phyloP scores from a whole-genome alignment of 2,329 filamentous ascomycete genomes.

The Knufia petricola region DNA sequence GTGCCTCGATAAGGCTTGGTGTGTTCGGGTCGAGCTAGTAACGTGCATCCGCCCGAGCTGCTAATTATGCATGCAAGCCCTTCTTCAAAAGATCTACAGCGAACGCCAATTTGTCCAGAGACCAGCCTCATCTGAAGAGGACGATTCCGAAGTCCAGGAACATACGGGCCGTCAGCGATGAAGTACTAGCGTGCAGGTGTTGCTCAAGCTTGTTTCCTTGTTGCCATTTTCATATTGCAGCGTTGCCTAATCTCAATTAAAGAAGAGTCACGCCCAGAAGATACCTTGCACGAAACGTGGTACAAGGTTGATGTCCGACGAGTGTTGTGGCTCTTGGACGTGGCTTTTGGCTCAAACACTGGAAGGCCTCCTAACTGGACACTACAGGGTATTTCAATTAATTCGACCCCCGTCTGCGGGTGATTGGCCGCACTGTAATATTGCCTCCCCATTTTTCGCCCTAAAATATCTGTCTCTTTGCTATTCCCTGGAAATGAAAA shows the following conservation, averaged over 20 bases:
- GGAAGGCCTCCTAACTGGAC: background rate
- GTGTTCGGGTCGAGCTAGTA: constrained; percentile 3
- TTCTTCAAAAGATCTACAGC: background rate
- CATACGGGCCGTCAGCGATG: background rate
- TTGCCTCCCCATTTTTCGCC: background rate
- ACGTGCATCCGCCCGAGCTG: constrained; percentile 9
- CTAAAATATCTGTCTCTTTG: background rate
- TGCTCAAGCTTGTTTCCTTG: background rate
- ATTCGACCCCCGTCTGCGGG: background rate
- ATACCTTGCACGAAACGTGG: background rate
- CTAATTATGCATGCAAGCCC: background rate
- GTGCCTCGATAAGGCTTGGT: constrained; percentile 9
- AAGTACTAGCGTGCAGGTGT: background rate
- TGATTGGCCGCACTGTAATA: background rate
- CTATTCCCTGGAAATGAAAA: background rate
- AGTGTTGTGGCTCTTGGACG: too few relatives aligned
- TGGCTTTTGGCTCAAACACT: too few relatives aligned
- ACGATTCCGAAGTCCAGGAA: background rate
- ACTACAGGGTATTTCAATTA: background rate
- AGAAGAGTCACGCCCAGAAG: background rate
- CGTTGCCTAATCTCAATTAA: background rate
- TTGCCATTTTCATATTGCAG: background rate
- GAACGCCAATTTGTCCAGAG: background rate
- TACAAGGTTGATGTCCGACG: background rate
- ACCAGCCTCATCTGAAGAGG: background rate